Conservation (phyloP, 805 yeast species). For the Starmera caribaea region DNA sequence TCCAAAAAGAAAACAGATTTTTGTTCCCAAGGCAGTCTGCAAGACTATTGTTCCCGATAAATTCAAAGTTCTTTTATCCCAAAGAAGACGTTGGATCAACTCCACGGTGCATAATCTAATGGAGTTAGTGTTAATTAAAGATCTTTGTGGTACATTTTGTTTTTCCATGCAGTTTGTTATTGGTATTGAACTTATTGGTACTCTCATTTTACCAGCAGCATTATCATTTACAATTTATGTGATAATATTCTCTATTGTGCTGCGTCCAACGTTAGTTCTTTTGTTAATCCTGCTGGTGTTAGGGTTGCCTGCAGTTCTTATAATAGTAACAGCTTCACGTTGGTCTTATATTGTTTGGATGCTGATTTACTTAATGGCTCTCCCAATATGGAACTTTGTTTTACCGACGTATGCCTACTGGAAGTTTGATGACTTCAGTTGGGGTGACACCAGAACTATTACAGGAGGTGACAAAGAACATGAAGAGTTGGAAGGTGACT, state of each 20-base stretch:
- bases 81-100: constrained; percentile 95
- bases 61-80: constrained; percentile 73
- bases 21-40: constrained; percentile 86
- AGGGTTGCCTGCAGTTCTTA: constrained; percentile 78
- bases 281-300: constrained; percentile 72
- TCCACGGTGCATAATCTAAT: constrained; percentile 88
- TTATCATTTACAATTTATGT: constrained; percentile 77
- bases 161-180: constrained; percentile 93
- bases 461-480: constrained; percentile 63
- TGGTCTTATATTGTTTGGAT: constrained; percentile 70
- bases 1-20: constrained; percentile 81
- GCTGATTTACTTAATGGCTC: constrained; percentile 63
- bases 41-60: constrained; percentile 84
- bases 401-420: constrained; percentile 83
- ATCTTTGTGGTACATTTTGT: constrained; percentile 89
- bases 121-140: constrained; percentile 77
- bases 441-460: constrained; percentile 93
- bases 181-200: constrained; percentile 75
- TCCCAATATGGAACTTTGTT: constrained; percentile 92
- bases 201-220: constrained; percentile 84
- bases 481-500: constrained; percentile 66
- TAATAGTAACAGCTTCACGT: constrained; percentile 72
- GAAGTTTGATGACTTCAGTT: constrained; percentile 93
- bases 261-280: constrained; percentile 67
- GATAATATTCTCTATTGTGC: constrained; percentile 56